Conservation (phyloP, 352 stramenopile species). For the Phytophthora sp. region DNA sequence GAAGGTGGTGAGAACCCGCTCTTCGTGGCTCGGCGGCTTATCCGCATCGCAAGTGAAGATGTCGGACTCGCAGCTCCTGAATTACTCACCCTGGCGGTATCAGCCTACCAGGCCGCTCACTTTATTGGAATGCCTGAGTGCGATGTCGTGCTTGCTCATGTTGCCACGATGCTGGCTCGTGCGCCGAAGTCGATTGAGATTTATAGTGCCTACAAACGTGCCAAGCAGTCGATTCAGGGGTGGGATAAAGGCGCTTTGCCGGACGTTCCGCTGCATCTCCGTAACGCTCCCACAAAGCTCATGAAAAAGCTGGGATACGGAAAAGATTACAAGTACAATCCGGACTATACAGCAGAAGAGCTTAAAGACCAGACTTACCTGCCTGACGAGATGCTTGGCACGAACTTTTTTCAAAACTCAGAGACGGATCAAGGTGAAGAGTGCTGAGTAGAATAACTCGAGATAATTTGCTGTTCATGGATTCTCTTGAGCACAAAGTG, state of each 20-base stretch:
- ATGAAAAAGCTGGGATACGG: constrained; percentile 84
- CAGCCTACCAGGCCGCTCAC: constrained; percentile 77
- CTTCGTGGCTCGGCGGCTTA: constrained; percentile 79
- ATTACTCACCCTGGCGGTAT: constrained; percentile 67
- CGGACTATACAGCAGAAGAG: constrained; percentile 67
- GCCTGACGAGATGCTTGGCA: constrained; percentile 65
- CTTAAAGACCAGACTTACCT: constrained; percentile 87
- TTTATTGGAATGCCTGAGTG: constrained; percentile 89
- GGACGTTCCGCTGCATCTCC: constrained; percentile 81
- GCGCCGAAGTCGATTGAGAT: constrained; percentile 87
- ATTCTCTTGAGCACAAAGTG: too few species aligned
- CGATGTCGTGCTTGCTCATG: constrained; percentile 82
- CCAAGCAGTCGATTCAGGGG: constrained; percentile 66
- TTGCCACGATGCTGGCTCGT: constrained; percentile 78
- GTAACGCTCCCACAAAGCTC: constrained; percentile 81
- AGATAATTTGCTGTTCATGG: not conserved
- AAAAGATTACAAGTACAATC: constrained; percentile 88
- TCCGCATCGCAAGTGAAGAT: constrained; percentile 88
- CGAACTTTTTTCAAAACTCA: constrained; percentile 58
- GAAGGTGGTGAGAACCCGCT: constrained; percentile 87
- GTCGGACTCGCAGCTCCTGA: constrained; percentile 77
- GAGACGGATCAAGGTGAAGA: constrained; percentile 8
- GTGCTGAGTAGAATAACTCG: too few species aligned
- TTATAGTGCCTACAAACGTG: constrained; percentile 83
- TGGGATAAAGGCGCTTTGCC: constrained; percentile 62